Base-by-base conservation (phyloP, 108 stramenopile genomes). In the Nitzschia sp. region DNA sequence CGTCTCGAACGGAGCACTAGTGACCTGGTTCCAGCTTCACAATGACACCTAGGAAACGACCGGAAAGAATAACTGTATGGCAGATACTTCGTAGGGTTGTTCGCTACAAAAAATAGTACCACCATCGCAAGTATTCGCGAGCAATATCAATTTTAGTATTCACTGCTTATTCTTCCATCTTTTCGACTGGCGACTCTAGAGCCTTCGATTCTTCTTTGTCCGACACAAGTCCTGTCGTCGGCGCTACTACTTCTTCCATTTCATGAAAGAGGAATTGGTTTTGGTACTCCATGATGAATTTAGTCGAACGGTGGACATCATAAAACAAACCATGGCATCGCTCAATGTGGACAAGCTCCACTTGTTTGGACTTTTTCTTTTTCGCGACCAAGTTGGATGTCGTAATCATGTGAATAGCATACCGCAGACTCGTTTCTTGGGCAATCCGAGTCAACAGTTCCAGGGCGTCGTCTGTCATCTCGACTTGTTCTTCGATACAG, bases 341-440 rank as follows among this genome's bases (percentile, higher is more conserved):
- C 73, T 95, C 92, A 59, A 97, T 82, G 71, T 97, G 96, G 23
- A 77, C 71, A 48, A 96, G 70, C 38, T 94, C 91, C 44, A 99
- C 97, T 68, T 89, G 72, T 5, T 84, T 72, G 29, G 89, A 88
- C 58, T 98, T 98, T 53, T 92, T 69, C 73, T 98, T 98, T 44
- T 80, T 70, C 17, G 97, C 95, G 9, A 80, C 77, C 59, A 99
- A 79, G 45, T 81, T 91, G 2, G 97, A 82, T 3, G 95, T 89
- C 68, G 94, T 98, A 67, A 99, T 97, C 96, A 98, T 95, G 53
- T 99, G 98, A 63, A 99, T 98, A 21, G 97, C 98, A 72, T 99
- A 99, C 13, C 98, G 97, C 61, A 99, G 83, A 47, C 89, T 93
- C 0, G 99, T 97, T 89, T 98, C 98, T 57, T 80, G 85, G 27